Conservation (phyloP, 2,329 filamentous ascomycete species). For the Diaporthe sp. region DNA sequence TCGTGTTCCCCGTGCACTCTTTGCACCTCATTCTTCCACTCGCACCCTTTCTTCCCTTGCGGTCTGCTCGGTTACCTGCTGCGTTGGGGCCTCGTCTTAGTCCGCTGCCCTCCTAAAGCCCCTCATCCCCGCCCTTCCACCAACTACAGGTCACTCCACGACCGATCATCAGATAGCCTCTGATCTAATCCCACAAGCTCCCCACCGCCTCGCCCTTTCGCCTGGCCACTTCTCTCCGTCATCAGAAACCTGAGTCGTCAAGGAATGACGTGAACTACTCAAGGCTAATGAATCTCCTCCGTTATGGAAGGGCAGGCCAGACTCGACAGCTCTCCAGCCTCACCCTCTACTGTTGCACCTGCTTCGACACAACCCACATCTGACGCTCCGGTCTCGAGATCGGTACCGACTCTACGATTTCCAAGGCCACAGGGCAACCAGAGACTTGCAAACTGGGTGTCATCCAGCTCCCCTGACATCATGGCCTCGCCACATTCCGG, state of each 20-base stretch:
- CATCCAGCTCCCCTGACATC: slow-evolving; percentile 66
- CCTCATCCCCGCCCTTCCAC: slow-evolving; percentile 25
- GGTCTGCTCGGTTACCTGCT: slow-evolving; percentile 9
- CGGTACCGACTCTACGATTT: slow-evolving; percentile 63
- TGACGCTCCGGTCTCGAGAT: slow-evolving; percentile 29
- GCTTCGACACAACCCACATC: slow-evolving; percentile 40
- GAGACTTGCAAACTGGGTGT: slow-evolving; percentile 69
- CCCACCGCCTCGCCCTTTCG: not conserved
- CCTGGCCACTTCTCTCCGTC: not conserved
- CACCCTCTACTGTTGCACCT: slow-evolving; percentile 32
- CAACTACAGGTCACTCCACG: slow-evolving; percentile 9
- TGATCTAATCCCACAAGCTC: slow-evolving; percentile 10
- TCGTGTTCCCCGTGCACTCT: not conserved
- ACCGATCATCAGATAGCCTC: slow-evolving; percentile 26
- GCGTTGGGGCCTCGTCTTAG: slow-evolving; percentile 29
- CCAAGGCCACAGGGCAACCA: slow-evolving; percentile 66
- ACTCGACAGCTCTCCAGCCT: slow-evolving; percentile 32
- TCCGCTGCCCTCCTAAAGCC: slow-evolving; percentile 19
- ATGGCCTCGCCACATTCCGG: slow-evolving; percentile 57
- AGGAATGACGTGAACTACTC: slow-evolving; percentile 50
- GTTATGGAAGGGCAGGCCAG: slow-evolving; percentile 63
- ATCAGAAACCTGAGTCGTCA: slow-evolving; percentile 38
- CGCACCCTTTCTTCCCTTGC: not conserved
- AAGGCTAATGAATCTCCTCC: slow-evolving; percentile 50
- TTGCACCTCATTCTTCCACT: not conserved